Conservation (phyloP, 2,329 filamentous ascomycete species). For the Venturia pyrina region DNA sequence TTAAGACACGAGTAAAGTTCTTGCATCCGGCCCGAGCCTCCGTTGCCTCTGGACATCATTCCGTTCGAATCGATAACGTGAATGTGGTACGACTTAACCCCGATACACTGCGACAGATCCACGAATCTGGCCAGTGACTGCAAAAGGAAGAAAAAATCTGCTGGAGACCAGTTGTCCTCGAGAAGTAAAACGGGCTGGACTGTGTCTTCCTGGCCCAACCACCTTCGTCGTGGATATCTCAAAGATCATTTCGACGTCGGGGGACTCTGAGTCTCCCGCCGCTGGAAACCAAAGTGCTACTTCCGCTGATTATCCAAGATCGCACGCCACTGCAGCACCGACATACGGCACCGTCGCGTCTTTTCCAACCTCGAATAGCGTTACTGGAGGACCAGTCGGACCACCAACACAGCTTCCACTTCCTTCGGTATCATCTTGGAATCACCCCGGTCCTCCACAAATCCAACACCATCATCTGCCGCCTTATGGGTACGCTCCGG, state of each 20-base stretch:
- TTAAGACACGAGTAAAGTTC: neutral
- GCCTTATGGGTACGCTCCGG: slow-evolving; percentile 25
- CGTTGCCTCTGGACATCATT: neutral
- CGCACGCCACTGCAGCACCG: slow-evolving; percentile 1
- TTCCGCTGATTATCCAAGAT: slow-evolving; percentile 13
- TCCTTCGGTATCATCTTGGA: slow-evolving; percentile 16
- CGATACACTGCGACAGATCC: neutral
- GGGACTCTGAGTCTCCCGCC: slow-evolving; percentile 57
- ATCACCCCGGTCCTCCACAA: neutral
- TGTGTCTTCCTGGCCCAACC: slow-evolving; percentile 27
- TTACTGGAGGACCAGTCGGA: slow-evolving; percentile 7
- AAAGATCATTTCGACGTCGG: slow-evolving; percentile 72
- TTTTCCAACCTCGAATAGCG: slow-evolving; percentile 15
- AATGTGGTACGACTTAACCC: neutral
- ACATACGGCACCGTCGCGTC: neutral
- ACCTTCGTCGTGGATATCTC: slow-evolving; percentile 89
- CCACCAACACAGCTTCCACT: slow-evolving; percentile 9
- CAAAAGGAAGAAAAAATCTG: slow-evolving; percentile 14
- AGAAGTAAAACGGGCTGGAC: slow-evolving; percentile 31
- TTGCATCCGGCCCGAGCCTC: neutral
- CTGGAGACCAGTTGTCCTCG: slow-evolving; percentile 9
- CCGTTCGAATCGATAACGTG: slow-evolving; percentile 5
- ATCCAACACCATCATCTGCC: slow-evolving; percentile 28
- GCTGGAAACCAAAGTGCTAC: slow-evolving; percentile 35
- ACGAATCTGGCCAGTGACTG: slow-evolving; percentile 5